Base-by-base conservation (phyloP, 2,329 filamentous ascomycete genomes). In the Myrmaecium sp. region DNA sequence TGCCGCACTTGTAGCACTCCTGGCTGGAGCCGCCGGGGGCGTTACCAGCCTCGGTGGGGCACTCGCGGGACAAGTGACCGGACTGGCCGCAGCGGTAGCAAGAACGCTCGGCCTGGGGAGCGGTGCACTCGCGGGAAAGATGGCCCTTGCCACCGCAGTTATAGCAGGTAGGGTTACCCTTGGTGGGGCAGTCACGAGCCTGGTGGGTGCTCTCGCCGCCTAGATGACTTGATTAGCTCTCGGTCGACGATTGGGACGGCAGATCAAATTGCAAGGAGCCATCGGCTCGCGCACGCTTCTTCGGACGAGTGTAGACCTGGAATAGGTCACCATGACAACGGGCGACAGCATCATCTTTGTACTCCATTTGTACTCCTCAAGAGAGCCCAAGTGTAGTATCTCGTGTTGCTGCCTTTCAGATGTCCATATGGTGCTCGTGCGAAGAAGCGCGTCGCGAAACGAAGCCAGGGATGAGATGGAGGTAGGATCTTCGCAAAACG, bases 1-100 rank as follows among this genome's bases (percentile, higher is more conserved):
- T 80, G 36, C 84, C 84, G 60, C 89, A 98, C 76, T 94, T 94
- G 74, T 94, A 94, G 73, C 83, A 93, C 60, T 92, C 64, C 45
- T 58, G 56, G 36, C 61, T 57, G 32, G 51, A 47, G 25, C 45
- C 43, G 33, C 55, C 58, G 33, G 54, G 57, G 28, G 60, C 59
- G 35, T 58, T 59, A 37, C 63, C 59, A 58, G 71, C 44, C 31
- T 58, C 44, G 39, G 52, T 49, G 34, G 56, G 59, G 62, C 78
- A 84, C 49, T 94, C 84, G 44, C 86, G 83, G 44, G 80, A 89
- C 54, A 94, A 79, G 66, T 95, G 86, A 36, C 83, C 86, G 40
- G 73, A 59, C 55, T 79, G 70, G 49, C 80, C 80, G 62, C 77
- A 83, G 46, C 75, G 44, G 71, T 71, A 72, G 58, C 68, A 71